Percentiles rank a stretch among this genome's conserved stretches.
phyloP scores from a whole-genome alignment of 2,329 filamentous ascomycete genomes.

The Cladosporium sphaerospermum region DNA sequence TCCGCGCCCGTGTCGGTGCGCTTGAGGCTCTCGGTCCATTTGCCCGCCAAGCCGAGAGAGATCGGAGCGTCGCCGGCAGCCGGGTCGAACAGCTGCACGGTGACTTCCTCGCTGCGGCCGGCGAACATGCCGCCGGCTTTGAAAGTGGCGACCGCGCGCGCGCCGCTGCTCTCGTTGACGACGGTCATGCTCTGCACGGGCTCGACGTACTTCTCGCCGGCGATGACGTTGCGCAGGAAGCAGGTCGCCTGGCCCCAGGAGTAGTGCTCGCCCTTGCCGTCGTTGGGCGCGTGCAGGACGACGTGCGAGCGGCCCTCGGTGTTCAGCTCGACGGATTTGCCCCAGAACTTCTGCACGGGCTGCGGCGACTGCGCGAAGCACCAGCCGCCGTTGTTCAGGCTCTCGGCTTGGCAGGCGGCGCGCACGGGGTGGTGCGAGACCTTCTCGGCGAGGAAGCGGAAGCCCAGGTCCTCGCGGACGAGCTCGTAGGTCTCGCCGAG shows the following conservation, averaged over 20 bases:
- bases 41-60: constrained; percentile 66
- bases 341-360: constrained; percentile 97
- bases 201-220: constrained; percentile 96
- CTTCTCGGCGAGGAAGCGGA: constrained; percentile 91
- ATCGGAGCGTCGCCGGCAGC: constrained; percentile 49
- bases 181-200: constrained; percentile 87
- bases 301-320: constrained; percentile 83
- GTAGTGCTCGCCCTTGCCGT: constrained; percentile 60
- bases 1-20: constrained; percentile 58
- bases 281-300: constrained; percentile 59
- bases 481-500: constrained; percentile 94
- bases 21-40: constrained; percentile 73
- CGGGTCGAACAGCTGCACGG: constrained; percentile 63
- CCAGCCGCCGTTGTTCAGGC: constrained; percentile 58
- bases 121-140: constrained; percentile 96
- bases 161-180: constrained; percentile 73
- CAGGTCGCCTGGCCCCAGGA: constrained; percentile 84
- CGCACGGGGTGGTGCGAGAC: constrained; percentile 88
- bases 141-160: constrained; percentile 82
- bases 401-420: constrained; percentile 86
- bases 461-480: constrained; percentile 77
- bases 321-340: constrained; percentile 88
- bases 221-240: constrained; percentile 92
- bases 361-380: constrained; percentile 80
- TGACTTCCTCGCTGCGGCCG: constrained; percentile 83